phyloP scores from a whole-genome alignment of 1,284 basidiomycete genomes.

The Trichosporon ovoides region DNA sequence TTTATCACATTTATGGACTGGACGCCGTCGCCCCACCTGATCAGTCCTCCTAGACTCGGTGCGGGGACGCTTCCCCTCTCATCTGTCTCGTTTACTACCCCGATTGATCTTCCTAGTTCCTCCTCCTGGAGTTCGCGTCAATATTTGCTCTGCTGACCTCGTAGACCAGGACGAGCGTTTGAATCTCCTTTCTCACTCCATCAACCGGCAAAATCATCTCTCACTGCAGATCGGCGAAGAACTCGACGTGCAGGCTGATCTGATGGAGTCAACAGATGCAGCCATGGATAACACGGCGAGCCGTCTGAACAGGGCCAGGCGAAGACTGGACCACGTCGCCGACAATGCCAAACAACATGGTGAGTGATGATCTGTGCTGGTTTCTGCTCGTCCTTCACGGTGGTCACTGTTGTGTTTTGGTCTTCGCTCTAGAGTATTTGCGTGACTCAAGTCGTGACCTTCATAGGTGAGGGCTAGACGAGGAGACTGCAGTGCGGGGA shows the following conservation, averaged over 20 bases:
- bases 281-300: conserved; percentile 65
- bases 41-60: too few species aligned
- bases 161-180: conserved; percentile 73
- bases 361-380: conserved; percentile 45
- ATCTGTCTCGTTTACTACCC: too few species aligned
- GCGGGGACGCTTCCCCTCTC: too few species aligned
- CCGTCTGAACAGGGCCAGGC: conserved; percentile 60
- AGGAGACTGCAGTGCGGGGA: too few species aligned
- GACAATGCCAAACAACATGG: conserved; percentile 70
- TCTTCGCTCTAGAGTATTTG: too few species aligned
- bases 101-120: neutral
- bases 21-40: too few species aligned
- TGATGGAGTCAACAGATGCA: conserved; percentile 68
- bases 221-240: conserved; percentile 79
- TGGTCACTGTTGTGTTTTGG: too few species aligned
- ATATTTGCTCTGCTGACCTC: conserved; percentile 10
- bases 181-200: conserved; percentile 66
- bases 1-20: too few species aligned
- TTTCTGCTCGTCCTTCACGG: too few species aligned
- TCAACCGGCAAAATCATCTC: conserved; percentile 67
- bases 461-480: too few species aligned
- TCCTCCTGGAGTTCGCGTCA: too few species aligned
- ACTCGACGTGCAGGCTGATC: conserved; percentile 66
- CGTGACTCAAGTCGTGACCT: too few species aligned
- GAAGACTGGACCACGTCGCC: conserved; percentile 64